phyloP scores from a whole-genome alignment of 164 flowering plant species.

The Buxus sempervirens region DNA sequence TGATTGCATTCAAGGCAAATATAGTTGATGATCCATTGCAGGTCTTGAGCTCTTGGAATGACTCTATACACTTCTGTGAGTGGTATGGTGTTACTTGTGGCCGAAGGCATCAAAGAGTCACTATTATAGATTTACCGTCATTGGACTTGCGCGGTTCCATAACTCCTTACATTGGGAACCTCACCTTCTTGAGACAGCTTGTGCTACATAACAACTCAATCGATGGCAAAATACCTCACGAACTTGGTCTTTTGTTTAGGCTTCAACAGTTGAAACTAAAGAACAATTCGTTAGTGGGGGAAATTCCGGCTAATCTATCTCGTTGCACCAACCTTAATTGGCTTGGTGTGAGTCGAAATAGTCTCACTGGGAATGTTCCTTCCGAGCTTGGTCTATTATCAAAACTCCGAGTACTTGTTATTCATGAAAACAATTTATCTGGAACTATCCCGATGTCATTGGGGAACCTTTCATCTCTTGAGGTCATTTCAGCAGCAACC shows the following conservation, averaged over 20 bases:
- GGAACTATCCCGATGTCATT: neutral
- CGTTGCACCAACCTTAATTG: neutral
- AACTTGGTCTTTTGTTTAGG: neutral
- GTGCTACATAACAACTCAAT: neutral
- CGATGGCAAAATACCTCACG: neutral
- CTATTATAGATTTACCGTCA: neutral
- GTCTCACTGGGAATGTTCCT: neutral
- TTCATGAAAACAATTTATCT: neutral
- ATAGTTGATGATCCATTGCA: neutral
- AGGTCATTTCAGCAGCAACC: neutral
- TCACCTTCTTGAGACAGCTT: constrained; percentile 14
- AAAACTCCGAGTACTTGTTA: neutral
- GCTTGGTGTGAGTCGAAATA: neutral
- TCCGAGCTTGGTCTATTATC: neutral
- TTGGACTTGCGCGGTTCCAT: neutral
- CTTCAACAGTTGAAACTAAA: neutral
- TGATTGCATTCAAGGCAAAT: neutral
- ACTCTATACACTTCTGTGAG: neutral
- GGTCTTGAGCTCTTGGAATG: constrained; percentile 1
- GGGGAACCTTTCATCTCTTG: neutral
- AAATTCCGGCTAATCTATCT: neutral
- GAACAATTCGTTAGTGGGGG: neutral
- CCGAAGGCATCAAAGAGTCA: constrained; percentile 2
- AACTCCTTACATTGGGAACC: constrained; percentile 17
- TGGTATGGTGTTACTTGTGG: constrained; percentile 6